Evolutionary conservation across 805 yeast species (phyloP), one percentile per base, ranked within the genome.

Genomic region (Kodamaea kaohsiungensis): DNA sequence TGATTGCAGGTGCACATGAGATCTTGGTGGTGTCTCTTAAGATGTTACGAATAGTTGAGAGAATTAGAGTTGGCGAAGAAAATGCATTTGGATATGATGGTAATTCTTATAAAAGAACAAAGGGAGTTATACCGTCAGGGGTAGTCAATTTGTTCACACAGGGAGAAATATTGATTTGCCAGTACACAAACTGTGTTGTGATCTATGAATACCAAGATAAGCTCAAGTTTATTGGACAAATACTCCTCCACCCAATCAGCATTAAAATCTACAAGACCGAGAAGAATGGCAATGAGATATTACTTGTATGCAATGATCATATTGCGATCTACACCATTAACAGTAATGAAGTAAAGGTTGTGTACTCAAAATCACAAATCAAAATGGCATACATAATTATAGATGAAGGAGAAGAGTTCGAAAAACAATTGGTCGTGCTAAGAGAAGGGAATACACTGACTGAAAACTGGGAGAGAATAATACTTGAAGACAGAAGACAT

Each of bases 381-480:
- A 22, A 38, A 12, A 40, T 18, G 16, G 53, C 39, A 6, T 49
- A 46, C 22, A 25, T 49, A 8, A 17, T 42, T 12, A 48, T 46
- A 13, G 53, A 49, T 9, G 30, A 49, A 19, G 53, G 49, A 40
- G 17, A 45, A 46, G 17, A 17, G 22, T 9, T 52, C 15, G 35
- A 37, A 22, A 17, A 22, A 18, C 40, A 39, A 12, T 10, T 39
- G 6, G 17, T 35, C 7, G 27, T 25, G 15, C n/a, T 22, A 19
- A 38, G 25, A 37, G 51, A 39, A n/a, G 46, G 51, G 2, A 18
- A 52, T 17, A 16, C 19, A 10, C 57, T 49, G 57, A 40, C 43
- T 33, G 45, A 48, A 9, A 50, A 54, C 43, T 56, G 57, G 57
- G 53, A 51, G 43, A 19, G 39, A 19, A 19, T 37, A 15, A 4